A percentile compares a stretch with the other conserved stretches of the same genome.
phyloP scores from a whole-genome alignment of 768 basidiomycete genomes.

The Hericium coralloides region DNA sequence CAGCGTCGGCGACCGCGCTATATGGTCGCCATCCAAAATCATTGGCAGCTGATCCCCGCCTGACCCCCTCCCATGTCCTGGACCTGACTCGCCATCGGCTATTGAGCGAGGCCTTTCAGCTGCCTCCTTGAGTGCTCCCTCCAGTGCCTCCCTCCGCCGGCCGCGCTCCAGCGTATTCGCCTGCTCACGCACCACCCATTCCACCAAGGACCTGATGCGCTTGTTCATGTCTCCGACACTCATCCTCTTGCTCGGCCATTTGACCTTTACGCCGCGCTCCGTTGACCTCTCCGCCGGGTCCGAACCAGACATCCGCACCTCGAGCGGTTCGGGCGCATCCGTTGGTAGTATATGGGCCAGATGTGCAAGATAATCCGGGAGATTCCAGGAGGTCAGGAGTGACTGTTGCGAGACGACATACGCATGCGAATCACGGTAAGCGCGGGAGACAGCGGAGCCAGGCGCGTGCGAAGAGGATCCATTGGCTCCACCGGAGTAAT shows the following conservation, averaged over 20 bases:
- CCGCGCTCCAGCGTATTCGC: slow-evolving; percentile 64
- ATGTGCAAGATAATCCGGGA: slow-evolving; percentile 90
- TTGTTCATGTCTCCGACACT: slow-evolving; percentile 98
- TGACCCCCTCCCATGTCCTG: neutral
- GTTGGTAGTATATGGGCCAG: slow-evolving; percentile 78
- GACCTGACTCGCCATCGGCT: neutral
- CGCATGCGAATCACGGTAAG: slow-evolving; percentile 73
- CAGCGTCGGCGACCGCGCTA: slow-evolving; percentile 14
- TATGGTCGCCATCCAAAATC: slow-evolving; percentile 21
- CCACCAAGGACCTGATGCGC: slow-evolving; percentile 79
- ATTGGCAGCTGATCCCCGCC: slow-evolving; percentile 23
- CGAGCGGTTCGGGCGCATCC: slow-evolving; percentile 62
- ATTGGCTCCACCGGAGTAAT: slow-evolving; percentile 29
- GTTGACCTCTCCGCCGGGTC: slow-evolving; percentile 52
- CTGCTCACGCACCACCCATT: slow-evolving; percentile 90
- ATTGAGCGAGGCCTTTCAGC: neutral
- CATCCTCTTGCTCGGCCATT: slow-evolving; percentile 91
- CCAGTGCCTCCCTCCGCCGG: slow-evolving; percentile 59
- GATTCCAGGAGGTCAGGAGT: slow-evolving; percentile 76
- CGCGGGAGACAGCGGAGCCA: slow-evolving; percentile 36
- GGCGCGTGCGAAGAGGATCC: slow-evolving; percentile 28
- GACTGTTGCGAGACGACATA: slow-evolving; percentile 74
- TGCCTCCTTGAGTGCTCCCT: slow-evolving; percentile 37
- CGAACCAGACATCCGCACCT: slow-evolving; percentile 47
- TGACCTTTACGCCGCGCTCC: slow-evolving; percentile 79